Base-by-base conservation (phyloP, 2,329 filamentous ascomycete genomes). In the Monosporascus sp. region DNA sequence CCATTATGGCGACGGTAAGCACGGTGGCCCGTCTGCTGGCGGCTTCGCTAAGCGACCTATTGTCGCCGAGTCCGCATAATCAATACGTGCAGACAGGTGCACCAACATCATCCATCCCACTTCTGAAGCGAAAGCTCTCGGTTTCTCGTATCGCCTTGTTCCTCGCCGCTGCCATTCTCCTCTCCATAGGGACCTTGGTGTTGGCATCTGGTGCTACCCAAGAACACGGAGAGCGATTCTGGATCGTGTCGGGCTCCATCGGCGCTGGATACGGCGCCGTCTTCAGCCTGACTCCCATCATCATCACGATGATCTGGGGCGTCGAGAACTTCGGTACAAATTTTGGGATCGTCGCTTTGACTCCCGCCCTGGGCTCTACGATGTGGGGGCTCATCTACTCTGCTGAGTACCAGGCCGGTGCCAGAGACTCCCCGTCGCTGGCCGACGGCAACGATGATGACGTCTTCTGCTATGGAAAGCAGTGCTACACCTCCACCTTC, bases 321-420 rank as follows among this genome's bases (percentile, higher is more conserved):
- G 91, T 96, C 0, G 92, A 97, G 75, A 99, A 97, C 69, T 97
- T 99, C 68, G 94, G 91, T 54, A 99, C 94, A 0, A 97, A 99
- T 64, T 99, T 93, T 85, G 94, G 94, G 9, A 92, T 97, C 56
- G 85, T 97, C 7, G 91, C 92, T 43, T 94, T 95, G 78, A 86
- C 93, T 53, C 94, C 94, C 3, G 94, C 94, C 0, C 73, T 88
- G 0, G 94, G 93, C 0, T 91, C 93, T 0, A 91, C 91, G 0
- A 79, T 96, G 35, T 99, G 93, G 91, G 91, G 92, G 0, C 70
- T 94, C 1, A 75, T 97, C n/a, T 99, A 97, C 69, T 90, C 88
- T 6, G 81, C 78, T 0, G 85, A 90, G 2, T 95, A 95, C 64
- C 86, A 94, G 70, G 78, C 78, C 44, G 87, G 82, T 1, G 85